These are phyloP conservation scores for Porphyrellus cyaneotinctus DNA, from an alignment of 768 basidiomycete genomes.

Conservation along the genomic window DNA sequence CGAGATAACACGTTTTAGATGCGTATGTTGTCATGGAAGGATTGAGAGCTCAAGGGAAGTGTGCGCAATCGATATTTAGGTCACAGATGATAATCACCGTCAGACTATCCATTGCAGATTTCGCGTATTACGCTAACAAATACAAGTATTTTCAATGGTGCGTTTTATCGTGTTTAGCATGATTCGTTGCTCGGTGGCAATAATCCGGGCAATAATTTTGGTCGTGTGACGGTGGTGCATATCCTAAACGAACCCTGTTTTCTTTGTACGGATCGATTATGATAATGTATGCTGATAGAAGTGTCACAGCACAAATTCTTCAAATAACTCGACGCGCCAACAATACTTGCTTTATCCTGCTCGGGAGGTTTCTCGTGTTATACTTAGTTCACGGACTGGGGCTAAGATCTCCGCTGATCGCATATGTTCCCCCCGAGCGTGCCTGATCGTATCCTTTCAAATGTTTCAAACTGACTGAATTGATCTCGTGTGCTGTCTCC, in stretches of 20 bases:
- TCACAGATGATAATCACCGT: neutral
- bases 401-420: neutral
- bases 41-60: too few relatives aligned
- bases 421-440: neutral
- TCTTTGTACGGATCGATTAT: neutral
- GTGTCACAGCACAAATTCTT: neutral
- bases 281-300: neutral
- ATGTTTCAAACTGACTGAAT: conserved; percentile 13
- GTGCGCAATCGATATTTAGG: too few relatives aligned
- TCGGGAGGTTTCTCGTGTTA: conserved; percentile 2
- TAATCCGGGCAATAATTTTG: neutral
- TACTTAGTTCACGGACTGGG: neutral
- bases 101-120: neutral
- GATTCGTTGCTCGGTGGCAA: neutral
- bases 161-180: neutral
- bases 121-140: neutral
- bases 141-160: neutral
- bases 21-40: neutral
- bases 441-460: conserved; percentile 6
- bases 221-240: neutral
- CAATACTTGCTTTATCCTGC: neutral
- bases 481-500: neutral
- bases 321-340: neutral
- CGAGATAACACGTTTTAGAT: neutral
- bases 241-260: neutral